Conservation (phyloP, 176 grass and related monocot genomes). For the Oryza nivara region DNA sequence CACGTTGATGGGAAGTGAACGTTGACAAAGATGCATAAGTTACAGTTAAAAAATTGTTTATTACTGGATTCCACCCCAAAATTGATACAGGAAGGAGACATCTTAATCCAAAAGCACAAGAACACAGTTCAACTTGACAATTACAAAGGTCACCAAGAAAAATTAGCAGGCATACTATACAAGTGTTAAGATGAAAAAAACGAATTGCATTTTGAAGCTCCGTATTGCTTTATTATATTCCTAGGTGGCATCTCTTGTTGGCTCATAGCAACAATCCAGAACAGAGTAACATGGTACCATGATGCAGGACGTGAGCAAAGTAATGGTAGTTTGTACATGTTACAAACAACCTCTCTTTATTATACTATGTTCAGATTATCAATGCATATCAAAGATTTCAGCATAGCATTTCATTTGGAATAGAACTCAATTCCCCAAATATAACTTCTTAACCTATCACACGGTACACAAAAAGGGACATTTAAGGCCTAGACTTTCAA, state of each 20-base stretch:
- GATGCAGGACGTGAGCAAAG: background rate
- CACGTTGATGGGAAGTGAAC: background rate
- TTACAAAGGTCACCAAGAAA: background rate
- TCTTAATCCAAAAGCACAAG: background rate
- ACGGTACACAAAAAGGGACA: too few species aligned
- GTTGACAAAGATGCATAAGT: background rate
- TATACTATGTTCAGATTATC: background rate
- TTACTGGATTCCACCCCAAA: background rate
- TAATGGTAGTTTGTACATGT: background rate
- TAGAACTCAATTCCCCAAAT: background rate
- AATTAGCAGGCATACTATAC: background rate
- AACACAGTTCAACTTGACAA: background rate
- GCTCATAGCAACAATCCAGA: background rate
- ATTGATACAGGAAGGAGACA: background rate
- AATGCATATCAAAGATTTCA: slow-evolving; percentile 1
- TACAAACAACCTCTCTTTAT: background rate
- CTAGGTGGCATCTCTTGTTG: background rate
- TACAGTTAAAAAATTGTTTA: background rate
- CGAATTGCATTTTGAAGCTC: background rate
- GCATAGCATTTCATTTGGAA: background rate
- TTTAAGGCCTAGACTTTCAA: too few species aligned
- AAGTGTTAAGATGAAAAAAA: background rate
- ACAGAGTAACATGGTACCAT: slow-evolving; percentile 2
- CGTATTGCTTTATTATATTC: background rate
- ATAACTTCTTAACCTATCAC: background rate